Conservation (phyloP, 176 grass and related monocot species). For the Raddia guianensis region DNA sequence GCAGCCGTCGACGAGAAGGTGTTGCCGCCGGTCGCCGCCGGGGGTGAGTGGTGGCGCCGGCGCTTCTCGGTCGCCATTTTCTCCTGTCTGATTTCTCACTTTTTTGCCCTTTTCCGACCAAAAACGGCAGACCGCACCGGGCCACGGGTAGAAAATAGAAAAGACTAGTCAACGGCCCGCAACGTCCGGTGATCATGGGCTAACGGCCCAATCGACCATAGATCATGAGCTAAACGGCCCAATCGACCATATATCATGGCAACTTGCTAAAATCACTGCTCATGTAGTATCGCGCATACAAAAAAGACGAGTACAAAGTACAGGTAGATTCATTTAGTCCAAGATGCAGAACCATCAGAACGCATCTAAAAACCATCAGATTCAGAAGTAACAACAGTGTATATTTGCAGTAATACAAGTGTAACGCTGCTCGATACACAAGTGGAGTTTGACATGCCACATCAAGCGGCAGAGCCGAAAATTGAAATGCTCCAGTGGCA, state of each 20-base stretch:
- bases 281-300: no score
- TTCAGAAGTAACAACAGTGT: conserved; percentile 9
- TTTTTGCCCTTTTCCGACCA: background rate
- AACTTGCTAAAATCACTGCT: no score
- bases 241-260: no score
- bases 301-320: background rate
- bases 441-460: background rate
- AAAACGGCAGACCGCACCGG: background rate
- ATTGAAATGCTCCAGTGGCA: background rate
- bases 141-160: background rate
- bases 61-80: conserved; percentile 54
- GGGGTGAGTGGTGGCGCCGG: conserved; percentile 19
- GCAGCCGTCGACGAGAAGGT: conserved; percentile 6
- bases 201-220: no score
- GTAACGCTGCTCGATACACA: background rate
- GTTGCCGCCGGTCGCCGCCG: background rate
- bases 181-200: background rate
- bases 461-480: background rate
- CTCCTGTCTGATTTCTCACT: background rate
- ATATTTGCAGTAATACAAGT: background rate
- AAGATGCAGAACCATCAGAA: background rate
- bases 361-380: background rate
- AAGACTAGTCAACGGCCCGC: conserved; percentile 1
- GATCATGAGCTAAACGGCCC: no score
- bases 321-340: background rate